phyloP scores from a whole-genome alignment of 352 stramenopile genomes.

The Pythium guiyangense region DNA sequence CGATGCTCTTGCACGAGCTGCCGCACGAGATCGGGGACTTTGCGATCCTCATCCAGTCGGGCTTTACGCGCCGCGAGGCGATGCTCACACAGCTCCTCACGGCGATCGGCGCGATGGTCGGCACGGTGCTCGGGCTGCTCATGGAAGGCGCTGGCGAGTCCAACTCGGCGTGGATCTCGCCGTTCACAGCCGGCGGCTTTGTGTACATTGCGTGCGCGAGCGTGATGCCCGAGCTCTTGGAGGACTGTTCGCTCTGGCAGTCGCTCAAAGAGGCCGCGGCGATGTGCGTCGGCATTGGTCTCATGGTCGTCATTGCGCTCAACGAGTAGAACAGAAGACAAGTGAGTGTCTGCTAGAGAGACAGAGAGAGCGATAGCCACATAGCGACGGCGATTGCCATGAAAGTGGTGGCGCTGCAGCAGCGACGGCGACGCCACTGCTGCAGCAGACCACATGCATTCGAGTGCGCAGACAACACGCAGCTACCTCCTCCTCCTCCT shows the following conservation, averaged over 20 bases:
- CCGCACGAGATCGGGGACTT: conserved; percentile 93
- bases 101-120: conserved; percentile 89
- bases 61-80: conserved; percentile 85
- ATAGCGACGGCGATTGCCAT: neutral
- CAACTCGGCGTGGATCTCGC: conserved; percentile 76
- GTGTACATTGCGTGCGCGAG: conserved; percentile 90
- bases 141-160: conserved; percentile 66
- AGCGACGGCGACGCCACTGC: no score
- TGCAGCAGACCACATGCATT: no score
- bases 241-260: conserved; percentile 73
- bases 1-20: conserved; percentile 89
- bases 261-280: conserved; percentile 63
- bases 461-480: neutral
- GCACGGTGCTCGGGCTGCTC: conserved; percentile 79
- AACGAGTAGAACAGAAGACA: conserved; percentile 46
- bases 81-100: conserved; percentile 91
- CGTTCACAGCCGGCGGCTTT: conserved; percentile 88
- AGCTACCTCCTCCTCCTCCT: neutral
- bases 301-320: conserved; percentile 79
- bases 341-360: neutral
- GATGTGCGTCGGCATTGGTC: conserved; percentile 63
- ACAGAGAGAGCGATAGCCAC: neutral
- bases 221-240: conserved; percentile 89
- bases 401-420: neutral
- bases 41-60: conserved; percentile 88